Base-by-base conservation (phyloP, 495 filamentous ascomycete genomes). In the Rusavskia elegans region DNA sequence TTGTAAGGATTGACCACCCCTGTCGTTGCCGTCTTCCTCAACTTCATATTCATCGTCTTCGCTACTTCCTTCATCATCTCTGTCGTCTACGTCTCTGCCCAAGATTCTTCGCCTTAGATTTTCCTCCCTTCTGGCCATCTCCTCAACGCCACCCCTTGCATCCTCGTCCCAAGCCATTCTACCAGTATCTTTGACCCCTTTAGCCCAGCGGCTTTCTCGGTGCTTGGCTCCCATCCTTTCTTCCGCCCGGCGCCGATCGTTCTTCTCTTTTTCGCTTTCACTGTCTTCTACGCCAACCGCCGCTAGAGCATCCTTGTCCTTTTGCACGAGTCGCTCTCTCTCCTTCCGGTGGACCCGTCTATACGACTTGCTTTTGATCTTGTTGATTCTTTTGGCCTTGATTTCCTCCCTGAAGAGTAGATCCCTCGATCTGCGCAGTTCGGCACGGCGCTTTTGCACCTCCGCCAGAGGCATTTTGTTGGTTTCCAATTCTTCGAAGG, bases 321-420 rank as follows among this genome's bases (percentile, higher is more conserved):
- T 77, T 48, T 86, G 72, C 54, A 84, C 81, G 40, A 82, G 68
- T 53, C 79, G 79, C 61, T 87, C 79, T 13, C 80, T 75, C 59
- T 95, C 86, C 59, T 85, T 95, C 36, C 92, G 81, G 63, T 96
- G 93, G 21, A 97, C 82, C 48, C 89, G 81, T 17, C 88, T 82
- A 61, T 89, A 98, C 0, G 88, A 77, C 61, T 95, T 97, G 59
- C 83, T 89, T 71, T 98, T 98, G 64, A 98, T 98, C 71, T 96
- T 97, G 66, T 95, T 95, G 65, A 98, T 84, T 3, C 92, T 82
- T 67, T 90, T 95, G 4, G 88, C 77, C 49, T 87, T 80, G 0
- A 82, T 77, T 64, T 94, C 84, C 63, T 98, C 93, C n/a, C 90
- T 76, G 53, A 93, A 95, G 45, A 94, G 70, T 5, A 96, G 67